A percentile compares a stretch with the other conserved stretches of the same genome.
phyloP scores from a whole-genome alignment of 192 early-diverging fungal genomes.

The Bifiguratus adelaidae region DNA sequence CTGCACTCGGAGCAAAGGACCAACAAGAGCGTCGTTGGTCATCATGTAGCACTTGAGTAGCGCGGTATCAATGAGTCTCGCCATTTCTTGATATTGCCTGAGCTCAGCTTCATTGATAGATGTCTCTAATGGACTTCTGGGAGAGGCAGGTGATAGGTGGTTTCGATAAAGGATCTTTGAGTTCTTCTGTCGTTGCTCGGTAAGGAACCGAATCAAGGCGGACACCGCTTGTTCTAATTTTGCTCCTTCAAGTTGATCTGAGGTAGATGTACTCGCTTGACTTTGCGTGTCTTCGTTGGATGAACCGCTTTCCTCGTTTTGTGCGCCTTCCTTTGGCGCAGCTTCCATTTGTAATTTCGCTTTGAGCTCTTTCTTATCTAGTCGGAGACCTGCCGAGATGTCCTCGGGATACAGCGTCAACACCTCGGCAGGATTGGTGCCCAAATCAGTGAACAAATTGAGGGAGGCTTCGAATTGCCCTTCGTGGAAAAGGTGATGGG shows the following conservation, averaged over 20 bases:
- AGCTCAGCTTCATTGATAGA: slow-evolving; percentile 13
- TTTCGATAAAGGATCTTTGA: slow-evolving; percentile 32
- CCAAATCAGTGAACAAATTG: slow-evolving; percentile 52
- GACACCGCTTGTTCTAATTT: slow-evolving; percentile 45
- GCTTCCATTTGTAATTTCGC: slow-evolving; percentile 1
- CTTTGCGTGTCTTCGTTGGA: not conserved
- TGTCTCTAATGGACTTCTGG: too few relatives aligned
- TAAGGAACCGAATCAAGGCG: slow-evolving; percentile 78
- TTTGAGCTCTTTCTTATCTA: slow-evolving; percentile 3
- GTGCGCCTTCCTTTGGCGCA: not conserved
- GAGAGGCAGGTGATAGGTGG: slow-evolving; percentile 10
- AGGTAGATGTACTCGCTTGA: not conserved
- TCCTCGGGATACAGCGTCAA: slow-evolving; percentile 58
- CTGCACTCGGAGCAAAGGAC: slow-evolving; percentile 78
- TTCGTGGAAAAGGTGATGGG: slow-evolving; percentile 56
- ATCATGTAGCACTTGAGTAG: slow-evolving; percentile 85
- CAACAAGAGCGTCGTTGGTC: slow-evolving; percentile 77
- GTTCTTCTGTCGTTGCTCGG: slow-evolving; percentile 72
- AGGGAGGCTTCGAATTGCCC: slow-evolving; percentile 59
- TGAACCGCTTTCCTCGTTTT: slow-evolving; percentile 2
- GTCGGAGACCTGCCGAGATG: slow-evolving; percentile 43
- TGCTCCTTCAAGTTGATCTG: slow-evolving; percentile 20
- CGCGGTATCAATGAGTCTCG: slow-evolving; percentile 79
- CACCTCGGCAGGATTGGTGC: slow-evolving; percentile 51
- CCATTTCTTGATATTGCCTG: slow-evolving; percentile 22